Evolutionary conservation across 768 basidiomycete genomes (phyloP).

Genomic region (Termitomyces sp.): DNA sequence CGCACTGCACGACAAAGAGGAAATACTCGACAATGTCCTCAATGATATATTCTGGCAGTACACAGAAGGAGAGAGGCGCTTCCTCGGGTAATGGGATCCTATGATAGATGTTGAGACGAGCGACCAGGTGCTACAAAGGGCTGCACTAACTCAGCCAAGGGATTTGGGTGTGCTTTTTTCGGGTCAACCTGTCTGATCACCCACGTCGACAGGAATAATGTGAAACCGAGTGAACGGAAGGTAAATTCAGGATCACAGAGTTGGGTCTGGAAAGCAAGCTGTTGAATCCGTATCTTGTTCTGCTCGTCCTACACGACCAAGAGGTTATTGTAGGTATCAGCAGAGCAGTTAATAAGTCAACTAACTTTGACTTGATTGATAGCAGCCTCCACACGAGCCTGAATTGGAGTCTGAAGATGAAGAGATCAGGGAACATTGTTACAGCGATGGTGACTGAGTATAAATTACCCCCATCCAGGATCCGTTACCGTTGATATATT

Average conservation of each 20-base stretch:
- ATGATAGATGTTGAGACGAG: conserved; percentile 1
- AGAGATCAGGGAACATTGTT: background rate
- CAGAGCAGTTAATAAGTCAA: background rate
- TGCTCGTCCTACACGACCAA: conserved; percentile 51
- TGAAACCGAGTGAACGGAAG: conserved; percentile 74
- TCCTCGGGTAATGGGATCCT: conserved; percentile 85
- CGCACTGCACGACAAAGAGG: conserved; percentile 77
- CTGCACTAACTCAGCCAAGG: conserved; percentile 54
- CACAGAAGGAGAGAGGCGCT: conserved; percentile 79
- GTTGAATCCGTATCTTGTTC: conserved; percentile 61
- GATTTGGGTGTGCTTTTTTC: conserved; percentile 66
- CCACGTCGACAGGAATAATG: conserved; percentile 92
- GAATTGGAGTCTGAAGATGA: conserved; percentile 52
- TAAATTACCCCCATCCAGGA: conserved; percentile 77
- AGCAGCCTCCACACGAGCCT: conserved; percentile 72
- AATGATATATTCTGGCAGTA: conserved; percentile 89
- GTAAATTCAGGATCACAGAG: conserved; percentile 83
- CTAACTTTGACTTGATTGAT: conserved; percentile 75
- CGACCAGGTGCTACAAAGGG: background rate
- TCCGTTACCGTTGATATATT: conserved; percentile 67
- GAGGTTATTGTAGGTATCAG: background rate
- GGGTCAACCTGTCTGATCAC: conserved; percentile 89
- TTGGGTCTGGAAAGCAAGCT: conserved; percentile 81
- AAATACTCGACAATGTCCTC: conserved; percentile 93
- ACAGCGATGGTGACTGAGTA: background rate